These are phyloP conservation scores for Eimeria praecox DNA, from an alignment of 169 alveolate genomes.

Conservation along the genomic window DNA sequence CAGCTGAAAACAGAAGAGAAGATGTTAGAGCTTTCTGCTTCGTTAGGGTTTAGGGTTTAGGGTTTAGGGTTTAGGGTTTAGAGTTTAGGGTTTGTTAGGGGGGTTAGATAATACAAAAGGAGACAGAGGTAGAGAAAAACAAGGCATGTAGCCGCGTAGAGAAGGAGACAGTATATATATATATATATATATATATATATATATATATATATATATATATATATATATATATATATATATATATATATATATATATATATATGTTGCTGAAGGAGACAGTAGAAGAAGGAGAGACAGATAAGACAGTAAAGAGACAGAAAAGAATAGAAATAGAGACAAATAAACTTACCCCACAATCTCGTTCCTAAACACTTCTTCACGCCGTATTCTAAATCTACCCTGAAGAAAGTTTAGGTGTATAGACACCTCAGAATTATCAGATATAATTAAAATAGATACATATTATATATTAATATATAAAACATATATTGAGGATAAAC, in stretches of 20 bases:
- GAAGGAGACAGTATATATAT: too few species aligned
- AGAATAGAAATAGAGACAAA: too few species aligned
- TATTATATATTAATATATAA: background rate
- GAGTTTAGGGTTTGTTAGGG: background rate
- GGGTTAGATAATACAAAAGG: background rate
- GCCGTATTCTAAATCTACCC: conserved; percentile 68
- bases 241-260: too few species aligned
- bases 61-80: background rate
- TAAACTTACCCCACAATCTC: conserved; percentile 41
- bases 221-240: too few species aligned
- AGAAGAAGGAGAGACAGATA: background rate
- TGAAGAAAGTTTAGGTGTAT: background rate
- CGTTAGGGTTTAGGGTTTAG: background rate
- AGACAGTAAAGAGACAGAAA: background rate
- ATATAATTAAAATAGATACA: too few species aligned
- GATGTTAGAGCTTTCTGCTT: background rate
- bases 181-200: too few species aligned
- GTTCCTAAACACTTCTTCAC: conserved; percentile 63
- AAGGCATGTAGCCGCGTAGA: too few species aligned
- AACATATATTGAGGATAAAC: background rate
- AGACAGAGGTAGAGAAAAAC: background rate
- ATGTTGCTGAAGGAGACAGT: too few species aligned
- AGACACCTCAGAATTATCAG: background rate
- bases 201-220: too few species aligned
- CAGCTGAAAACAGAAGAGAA: conserved; percentile 19